These are phyloP conservation scores for Aegilops sharonensis DNA, from an alignment of 176 grass and related monocot genomes.

Conservation along the genomic window DNA sequence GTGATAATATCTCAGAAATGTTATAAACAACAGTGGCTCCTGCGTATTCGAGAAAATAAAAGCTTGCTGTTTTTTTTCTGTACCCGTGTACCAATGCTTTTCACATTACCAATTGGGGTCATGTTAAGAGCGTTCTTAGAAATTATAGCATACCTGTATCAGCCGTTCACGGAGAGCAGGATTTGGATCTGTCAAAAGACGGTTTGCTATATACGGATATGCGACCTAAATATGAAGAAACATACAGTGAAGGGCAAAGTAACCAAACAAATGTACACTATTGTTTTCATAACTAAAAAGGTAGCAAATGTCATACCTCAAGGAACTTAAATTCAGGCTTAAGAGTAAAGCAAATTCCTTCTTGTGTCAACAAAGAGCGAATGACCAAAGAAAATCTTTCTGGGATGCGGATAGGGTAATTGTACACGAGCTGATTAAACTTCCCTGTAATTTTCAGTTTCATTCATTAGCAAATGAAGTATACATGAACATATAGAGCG, in stretches of 20 bases:
- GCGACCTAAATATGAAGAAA: conserved; percentile 69
- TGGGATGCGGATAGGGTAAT: conserved; percentile 94
- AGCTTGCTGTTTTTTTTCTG: background rate
- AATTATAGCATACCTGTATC: conserved; percentile 66
- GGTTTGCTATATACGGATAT: conserved; percentile 95
- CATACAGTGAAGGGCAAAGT: conserved; percentile 22
- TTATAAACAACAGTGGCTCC: conserved; percentile 11
- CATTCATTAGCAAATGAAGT: conserved; percentile 24
- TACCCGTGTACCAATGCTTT: background rate
- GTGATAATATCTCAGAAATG: background rate
- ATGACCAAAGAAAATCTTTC: conserved; percentile 99
- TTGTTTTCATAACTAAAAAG: conserved; percentile 21
- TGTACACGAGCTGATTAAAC: conserved; percentile 97
- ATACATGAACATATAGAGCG: conserved; percentile 1
- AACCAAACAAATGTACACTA: background rate
- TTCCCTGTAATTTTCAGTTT: conserved; percentile 62
- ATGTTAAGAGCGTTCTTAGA: conserved; percentile 8
- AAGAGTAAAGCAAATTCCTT: conserved; percentile 96
- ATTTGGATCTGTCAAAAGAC: conserved; percentile 96
- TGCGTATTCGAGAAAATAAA: background rate
- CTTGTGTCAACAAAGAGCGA: conserved; percentile 93
- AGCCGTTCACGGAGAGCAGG: conserved; percentile 91
- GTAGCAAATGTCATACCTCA: conserved; percentile 55
- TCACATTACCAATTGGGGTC: conserved; percentile 1
- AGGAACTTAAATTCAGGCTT: conserved; percentile 98